Evolutionary conservation across 2,329 filamentous ascomycete genomes (phyloP).

Genomic region (Aspergillus pseudonomiae): DNA sequence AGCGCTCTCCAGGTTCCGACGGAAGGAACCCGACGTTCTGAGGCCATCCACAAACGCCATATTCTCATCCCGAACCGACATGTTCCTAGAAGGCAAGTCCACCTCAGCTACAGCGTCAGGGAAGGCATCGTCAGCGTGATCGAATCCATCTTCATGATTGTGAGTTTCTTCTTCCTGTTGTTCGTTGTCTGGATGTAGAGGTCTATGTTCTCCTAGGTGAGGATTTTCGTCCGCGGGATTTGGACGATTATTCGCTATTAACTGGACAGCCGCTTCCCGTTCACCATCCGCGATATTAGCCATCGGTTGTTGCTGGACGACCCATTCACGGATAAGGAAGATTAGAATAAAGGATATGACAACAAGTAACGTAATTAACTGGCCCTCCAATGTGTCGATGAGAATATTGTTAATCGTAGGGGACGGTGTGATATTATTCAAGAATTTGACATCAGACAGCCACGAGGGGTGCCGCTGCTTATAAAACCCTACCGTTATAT

Average conservation of each 20-base stretch:
- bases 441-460: slow-evolving; percentile 62
- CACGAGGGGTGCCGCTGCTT: slow-evolving; percentile 49
- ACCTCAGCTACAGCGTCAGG: slow-evolving; percentile 11
- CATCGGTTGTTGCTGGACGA: slow-evolving; percentile 94
- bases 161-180: slow-evolving; percentile 7
- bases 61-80: slow-evolving; percentile 5
- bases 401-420: slow-evolving; percentile 75
- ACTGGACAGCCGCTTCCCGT: slow-evolving; percentile 55
- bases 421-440: slow-evolving; percentile 65
- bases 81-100: not conserved
- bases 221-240: slow-evolving; percentile 26
- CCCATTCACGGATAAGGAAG: slow-evolving; percentile 95
- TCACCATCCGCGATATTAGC: slow-evolving; percentile 72
- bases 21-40: slow-evolving; percentile 4
- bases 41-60: slow-evolving; percentile 1
- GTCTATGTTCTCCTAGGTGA: slow-evolving; percentile 17
- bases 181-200: slow-evolving; percentile 15
- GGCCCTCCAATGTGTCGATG: slow-evolving; percentile 84
- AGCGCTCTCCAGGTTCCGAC: slow-evolving; percentile 9
- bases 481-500: slow-evolving; percentile 27
- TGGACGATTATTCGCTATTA: slow-evolving; percentile 43
- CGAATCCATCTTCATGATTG: slow-evolving; percentile 13
- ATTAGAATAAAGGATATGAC: slow-evolving; percentile 96
- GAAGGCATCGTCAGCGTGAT: slow-evolving; percentile 11
- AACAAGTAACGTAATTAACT: slow-evolving; percentile 88